Evolutionary conservation across 306 rosid species (phyloP).

Genomic region (Cucumis cinereus): DNA sequence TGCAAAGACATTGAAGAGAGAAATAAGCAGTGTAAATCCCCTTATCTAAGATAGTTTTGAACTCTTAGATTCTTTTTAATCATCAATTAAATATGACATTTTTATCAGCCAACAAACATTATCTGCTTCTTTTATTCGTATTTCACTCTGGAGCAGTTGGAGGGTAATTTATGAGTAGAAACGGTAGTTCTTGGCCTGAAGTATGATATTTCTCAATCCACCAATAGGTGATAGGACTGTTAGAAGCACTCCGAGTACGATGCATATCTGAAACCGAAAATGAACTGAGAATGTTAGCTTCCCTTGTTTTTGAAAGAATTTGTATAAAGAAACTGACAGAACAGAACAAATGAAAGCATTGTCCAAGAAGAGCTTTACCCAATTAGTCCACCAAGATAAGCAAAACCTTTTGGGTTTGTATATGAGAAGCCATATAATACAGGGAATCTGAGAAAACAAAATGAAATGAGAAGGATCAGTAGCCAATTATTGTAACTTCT

Average conservation of each 20-base stretch:
- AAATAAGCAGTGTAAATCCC: not conserved
- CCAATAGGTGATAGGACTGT: conserved; percentile 66
- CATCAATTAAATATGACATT: not conserved
- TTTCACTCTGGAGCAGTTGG: not conserved
- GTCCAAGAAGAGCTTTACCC: conserved; percentile 30
- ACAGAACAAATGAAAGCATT: not conserved
- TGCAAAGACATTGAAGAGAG: not conserved
- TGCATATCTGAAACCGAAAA: conserved; percentile 49
- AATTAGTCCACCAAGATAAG: conserved; percentile 67
- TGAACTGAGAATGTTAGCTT: not conserved
- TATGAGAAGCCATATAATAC: conserved; percentile 73
- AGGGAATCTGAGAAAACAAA: conserved; percentile 62
- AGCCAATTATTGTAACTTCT: not conserved
- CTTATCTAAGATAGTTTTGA: not conserved
- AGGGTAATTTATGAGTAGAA: conserved; percentile 40
- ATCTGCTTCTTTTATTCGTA: not conserved
- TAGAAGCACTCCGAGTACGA: conserved; percentile 41
- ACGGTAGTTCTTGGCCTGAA: conserved; percentile 33
- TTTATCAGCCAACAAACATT: not conserved
- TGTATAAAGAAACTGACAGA: not conserved
- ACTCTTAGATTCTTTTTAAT: not conserved
- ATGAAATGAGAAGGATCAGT: not conserved
- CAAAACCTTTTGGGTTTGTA: conserved; percentile 59
- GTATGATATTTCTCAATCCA: conserved; percentile 58
- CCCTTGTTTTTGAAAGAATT: not conserved